Evolutionary conservation across 108 stramenopile genomes (phyloP).

Genomic region (Cyclotella atomus): DNA sequence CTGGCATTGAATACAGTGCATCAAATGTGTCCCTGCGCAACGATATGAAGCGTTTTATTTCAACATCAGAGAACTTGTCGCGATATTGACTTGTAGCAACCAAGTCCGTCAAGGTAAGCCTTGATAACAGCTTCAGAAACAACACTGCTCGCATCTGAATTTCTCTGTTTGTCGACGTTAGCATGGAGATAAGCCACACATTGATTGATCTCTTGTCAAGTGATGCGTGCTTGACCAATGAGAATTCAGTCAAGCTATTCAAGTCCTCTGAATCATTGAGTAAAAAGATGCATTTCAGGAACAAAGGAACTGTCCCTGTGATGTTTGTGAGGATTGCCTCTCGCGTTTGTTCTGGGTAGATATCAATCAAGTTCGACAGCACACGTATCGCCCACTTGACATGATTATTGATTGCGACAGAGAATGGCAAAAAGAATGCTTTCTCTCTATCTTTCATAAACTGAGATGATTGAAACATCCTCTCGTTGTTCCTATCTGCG

Average conservation of each 20-base stretch:
- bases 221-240: slow-evolving; percentile 31
- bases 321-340: slow-evolving; percentile 50
- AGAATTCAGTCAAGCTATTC: slow-evolving; percentile 14
- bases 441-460: slow-evolving; percentile 18
- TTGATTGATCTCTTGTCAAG: slow-evolving; percentile 51
- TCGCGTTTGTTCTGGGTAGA: slow-evolving; percentile 39
- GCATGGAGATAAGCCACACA: slow-evolving; percentile 50
- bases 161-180: slow-evolving; percentile 38
- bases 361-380: slow-evolving; percentile 45
- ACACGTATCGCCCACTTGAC: slow-evolving; percentile 38
- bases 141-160: slow-evolving; percentile 42
- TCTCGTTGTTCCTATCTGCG: background rate
- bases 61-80: slow-evolving; percentile 40
- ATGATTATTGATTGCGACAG: slow-evolving; percentile 28
- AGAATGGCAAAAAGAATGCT: slow-evolving; percentile 22
- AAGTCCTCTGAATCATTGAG: slow-evolving; percentile 31
- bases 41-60: slow-evolving; percentile 39
- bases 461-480: slow-evolving; percentile 4
- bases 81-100: slow-evolving; percentile 29
- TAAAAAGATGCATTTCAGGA: slow-evolving; percentile 40
- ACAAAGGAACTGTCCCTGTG: slow-evolving; percentile 38
- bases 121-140: slow-evolving; percentile 42
- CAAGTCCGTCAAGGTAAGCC: slow-evolving; percentile 41
- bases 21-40: slow-evolving; percentile 31
- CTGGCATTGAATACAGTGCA: slow-evolving; percentile 32